Evolutionary conservation across 192 early-diverging fungal species (phyloP).

Genomic region (Coemansia sp.): DNA sequence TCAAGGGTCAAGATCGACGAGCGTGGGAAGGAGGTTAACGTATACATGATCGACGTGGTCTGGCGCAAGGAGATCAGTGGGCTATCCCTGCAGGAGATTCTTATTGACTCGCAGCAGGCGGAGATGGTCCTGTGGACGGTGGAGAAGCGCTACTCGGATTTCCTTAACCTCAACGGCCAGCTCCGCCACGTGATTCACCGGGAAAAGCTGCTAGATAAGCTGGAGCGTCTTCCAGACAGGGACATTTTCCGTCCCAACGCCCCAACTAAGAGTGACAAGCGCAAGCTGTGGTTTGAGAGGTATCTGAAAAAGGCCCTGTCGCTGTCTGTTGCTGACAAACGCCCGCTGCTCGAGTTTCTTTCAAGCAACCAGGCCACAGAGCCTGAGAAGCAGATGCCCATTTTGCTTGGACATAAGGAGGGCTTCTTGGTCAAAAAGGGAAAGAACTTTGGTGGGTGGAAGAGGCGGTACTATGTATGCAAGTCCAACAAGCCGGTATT

Average conservation of each 20-base stretch:
- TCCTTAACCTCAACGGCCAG: slow-evolving; percentile 75
- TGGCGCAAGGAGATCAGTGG: slow-evolving; percentile 41
- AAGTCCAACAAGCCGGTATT: slow-evolving; percentile 63
- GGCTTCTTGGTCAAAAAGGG: slow-evolving; percentile 90
- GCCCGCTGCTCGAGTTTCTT: slow-evolving; percentile 72
- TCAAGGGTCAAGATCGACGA: slow-evolving; percentile 70
- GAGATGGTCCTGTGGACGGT: slow-evolving; percentile 74
- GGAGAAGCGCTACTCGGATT: slow-evolving; percentile 87
- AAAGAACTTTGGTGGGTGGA: slow-evolving; percentile 98
- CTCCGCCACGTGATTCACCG: slow-evolving; percentile 56
- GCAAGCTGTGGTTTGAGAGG: slow-evolving; percentile 80
- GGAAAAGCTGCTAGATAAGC: slow-evolving; percentile 52
- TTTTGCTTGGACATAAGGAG: slow-evolving; percentile 68
- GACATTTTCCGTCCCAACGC: slow-evolving; percentile 75
- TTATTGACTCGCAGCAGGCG: slow-evolving; percentile 41
- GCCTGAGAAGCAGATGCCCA: slow-evolving; percentile 49
- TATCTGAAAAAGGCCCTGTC: slow-evolving; percentile 75
- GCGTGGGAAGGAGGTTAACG: slow-evolving; percentile 70
- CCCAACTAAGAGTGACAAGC: slow-evolving; percentile 82
- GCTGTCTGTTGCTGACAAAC: slow-evolving; percentile 61
- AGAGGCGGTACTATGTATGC: slow-evolving; percentile 79
- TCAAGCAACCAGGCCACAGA: slow-evolving; percentile 65
- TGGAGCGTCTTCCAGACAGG: slow-evolving; percentile 83
- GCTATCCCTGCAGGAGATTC: slow-evolving; percentile 51
- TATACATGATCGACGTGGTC: slow-evolving; percentile 54